Evolutionary conservation across 208 protist genomes (phyloP), one percentile per base, ranked within the genome.

Genomic region (Porcisia hertigi): DNA sequence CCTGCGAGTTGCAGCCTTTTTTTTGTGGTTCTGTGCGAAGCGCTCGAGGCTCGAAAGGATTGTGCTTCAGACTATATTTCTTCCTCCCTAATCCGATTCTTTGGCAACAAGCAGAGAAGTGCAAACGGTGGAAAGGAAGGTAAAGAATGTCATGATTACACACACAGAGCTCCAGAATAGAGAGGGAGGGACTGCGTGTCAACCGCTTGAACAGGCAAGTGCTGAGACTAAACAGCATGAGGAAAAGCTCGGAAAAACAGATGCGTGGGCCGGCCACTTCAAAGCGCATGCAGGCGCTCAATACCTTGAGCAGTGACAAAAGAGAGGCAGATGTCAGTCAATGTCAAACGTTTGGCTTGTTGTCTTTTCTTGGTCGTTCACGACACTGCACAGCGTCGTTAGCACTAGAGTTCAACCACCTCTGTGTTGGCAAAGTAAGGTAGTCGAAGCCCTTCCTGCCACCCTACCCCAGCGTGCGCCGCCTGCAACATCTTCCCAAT

Each of bases 401-500:
- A 30, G 25, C 20, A 16, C 60, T 78, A 87, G 39, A 87, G 6
- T 36, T 88, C 71, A 59, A 95, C 53, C 25, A 97, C 86, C 39
- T 94, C 90, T 1, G 94, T 96, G 75, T 98, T 98, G 18, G 79
- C 88, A 76, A 98, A 88, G 71, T 96, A 98, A 1, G 91, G 89
- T 6, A 89, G 47, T 54, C 71, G 41, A 36, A 98, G 80, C 1
- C 82, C 94, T 14, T 97, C 85, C 39, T 82, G 62, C 94, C 94
- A 98, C 39, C 73, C 58, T 23, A 94, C 83, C 8, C 83, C 82
- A 57, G 76, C 84, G 30, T 85, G 86, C 6, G 81, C 92, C 1
- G 92, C 92, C 52, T 88, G 79, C 16, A 98, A 62, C 94, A 98
- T 98, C 75, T 96, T 98, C n/a, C 90, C 91, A 73, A 98, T 95